Base-by-base conservation (phyloP, 192 early-diverging fungal genomes). In the Umbelopsis vinacea region DNA sequence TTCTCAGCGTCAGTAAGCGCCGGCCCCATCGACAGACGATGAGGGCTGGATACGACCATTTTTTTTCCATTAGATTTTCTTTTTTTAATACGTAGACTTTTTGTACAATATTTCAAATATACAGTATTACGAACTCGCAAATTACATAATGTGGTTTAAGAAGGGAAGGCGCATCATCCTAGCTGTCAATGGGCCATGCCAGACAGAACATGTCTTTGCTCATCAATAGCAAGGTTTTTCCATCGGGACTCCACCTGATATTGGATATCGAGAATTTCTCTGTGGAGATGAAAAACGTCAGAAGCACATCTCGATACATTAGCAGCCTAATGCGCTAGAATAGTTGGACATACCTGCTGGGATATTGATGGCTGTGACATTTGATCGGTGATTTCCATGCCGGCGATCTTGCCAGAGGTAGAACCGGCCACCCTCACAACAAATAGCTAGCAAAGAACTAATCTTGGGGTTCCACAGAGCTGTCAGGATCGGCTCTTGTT, bases 201-300 rank as follows among this genome's bases (percentile, higher is more conserved):
- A 93, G 46, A 74, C 90, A 90, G 75, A 94, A 95, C 79, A 91
- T 83, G 35, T 93, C 87, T 71, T 87, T 90, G 66, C 92, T 91
- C 82, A 93, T 76, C 43, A 95, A 60, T 47, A 91, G 68, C 23
- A 95, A 52, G 7, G 86, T 85, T 52, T 84, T 84, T 8, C 93
- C 92, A 76, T 92, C 85, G 7, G 90, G 88, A 73, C 80, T 89
- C 93, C 93, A 95, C 66, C 76, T 71, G 19, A 92, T 48, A 24
- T 77, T 81, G 11, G 71, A 76, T 26, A 94, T 82, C 29, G 81
- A 63, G 79, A 95, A 95, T 22, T 87, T 80, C 17, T 86, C 88
- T 80, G n/a, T n/a, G 60, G 43, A 17, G 22, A n/a, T 0, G 11
- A 43, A 4, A 43, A 43, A 6, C 3, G 40, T 43, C 11, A 43